Base-by-base conservation (phyloP, 441 rosid genomes). In the Mallotus repandus region DNA sequence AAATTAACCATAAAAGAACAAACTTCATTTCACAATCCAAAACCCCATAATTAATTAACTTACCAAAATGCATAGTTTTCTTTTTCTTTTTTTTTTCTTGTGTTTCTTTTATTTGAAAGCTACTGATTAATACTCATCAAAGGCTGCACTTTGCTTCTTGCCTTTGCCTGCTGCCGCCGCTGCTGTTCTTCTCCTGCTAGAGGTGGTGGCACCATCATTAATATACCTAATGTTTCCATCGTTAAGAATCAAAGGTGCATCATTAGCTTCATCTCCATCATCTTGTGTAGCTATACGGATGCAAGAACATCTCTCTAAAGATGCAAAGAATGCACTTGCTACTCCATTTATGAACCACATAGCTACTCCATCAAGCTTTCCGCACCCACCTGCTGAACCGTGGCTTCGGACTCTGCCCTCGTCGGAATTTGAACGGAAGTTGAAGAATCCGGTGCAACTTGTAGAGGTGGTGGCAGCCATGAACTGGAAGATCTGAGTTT, bases 221-320 rank as follows among this genome's bases (percentile, higher is more conserved):
- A 54, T 54, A 54, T 15, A 78, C 78, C 73, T 76, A 59, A 63
- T 22, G 67, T 82, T 85, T n/a, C 84, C 89, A 22, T 89, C 89
- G 29, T 81, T 74, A 18, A 73, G 83, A 71, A 87, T 87, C 82
- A 88, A 72, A 4, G 91, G 91, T 5, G 86, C 82, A 25, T 85
- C 89, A 77, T 84, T 85, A 0, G 79, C 86, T 11, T 87, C 93
- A 48, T 84, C 93, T 1, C 76, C 83, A 43, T 85, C 93, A 9
- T 87, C 93, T 61, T 60, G 79, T 3, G 93, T 87, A 48, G 87
- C 82, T 63, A 89, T 86, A 25, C 86, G 88, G 83, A 89, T 82
- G 85, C 93, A 89, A 25, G 89, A 89, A 46, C 91, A 89, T 22
- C 88, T 82, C 32, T 89, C 89, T 4, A 89, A 53, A 49, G 93